Conservation (phyloP, 495 filamentous ascomycete genomes). For the Daldinia decipiens region DNA sequence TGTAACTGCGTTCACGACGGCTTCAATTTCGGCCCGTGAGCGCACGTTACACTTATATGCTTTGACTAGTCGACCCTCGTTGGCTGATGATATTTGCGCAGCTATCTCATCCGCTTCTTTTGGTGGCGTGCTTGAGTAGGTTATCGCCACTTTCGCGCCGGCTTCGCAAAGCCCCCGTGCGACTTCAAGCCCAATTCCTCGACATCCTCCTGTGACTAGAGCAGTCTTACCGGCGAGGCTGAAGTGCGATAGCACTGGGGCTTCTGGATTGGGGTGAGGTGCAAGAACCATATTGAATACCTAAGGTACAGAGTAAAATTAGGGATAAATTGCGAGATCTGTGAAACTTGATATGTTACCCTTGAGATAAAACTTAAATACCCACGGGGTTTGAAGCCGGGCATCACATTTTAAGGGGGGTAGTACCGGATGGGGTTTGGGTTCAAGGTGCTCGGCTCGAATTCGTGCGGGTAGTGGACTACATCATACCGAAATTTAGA, state of each 20-base stretch:
- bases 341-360: background rate
- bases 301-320: background rate
- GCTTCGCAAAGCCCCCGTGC: slow-evolving; percentile 54
- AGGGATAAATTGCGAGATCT: background rate
- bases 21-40: slow-evolving; percentile 36
- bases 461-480: slow-evolving; percentile 40
- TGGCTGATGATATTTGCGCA: slow-evolving; percentile 29
- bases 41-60: slow-evolving; percentile 43
- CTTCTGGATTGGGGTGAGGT: slow-evolving; percentile 39
- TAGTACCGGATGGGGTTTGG: background rate
- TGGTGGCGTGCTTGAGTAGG: slow-evolving; percentile 44
- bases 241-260: slow-evolving; percentile 51
- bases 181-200: slow-evolving; percentile 55
- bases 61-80: slow-evolving; percentile 36
- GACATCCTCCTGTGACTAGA: slow-evolving; percentile 58
- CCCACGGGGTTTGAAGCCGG: background rate
- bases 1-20: slow-evolving; percentile 25
- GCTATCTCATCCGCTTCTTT: slow-evolving; percentile 39
- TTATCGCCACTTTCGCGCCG: slow-evolving; percentile 53
- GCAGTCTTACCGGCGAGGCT: slow-evolving; percentile 56
- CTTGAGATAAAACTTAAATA: background rate
- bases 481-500: slow-evolving; percentile 40
- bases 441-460: slow-evolving; percentile 22
- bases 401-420: slow-evolving; percentile 20
- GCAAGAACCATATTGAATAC: slow-evolving; percentile 42